Base-by-base conservation (phyloP, 1,139 yeast species). In the Ogataea hybrid region DNA sequence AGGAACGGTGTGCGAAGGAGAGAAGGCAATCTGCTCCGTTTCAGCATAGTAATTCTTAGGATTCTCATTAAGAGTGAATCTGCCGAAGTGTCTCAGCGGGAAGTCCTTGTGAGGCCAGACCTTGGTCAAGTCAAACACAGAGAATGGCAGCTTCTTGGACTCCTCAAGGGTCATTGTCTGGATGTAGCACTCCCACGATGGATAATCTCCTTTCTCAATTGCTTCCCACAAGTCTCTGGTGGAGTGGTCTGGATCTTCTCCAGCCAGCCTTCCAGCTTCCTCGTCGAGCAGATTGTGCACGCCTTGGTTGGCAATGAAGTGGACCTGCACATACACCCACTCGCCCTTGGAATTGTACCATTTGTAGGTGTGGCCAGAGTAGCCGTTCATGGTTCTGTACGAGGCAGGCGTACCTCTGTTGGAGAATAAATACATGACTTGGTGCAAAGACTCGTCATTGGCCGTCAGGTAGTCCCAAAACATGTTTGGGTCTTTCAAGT, bases 1-100 rank as follows among this genome's bases (percentile, higher is more conserved):
- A 44, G 95, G 95, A 44, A 86, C 87, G 28, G 89, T 78, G 67
- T 86, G 88, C 31, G 89, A 76, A 48, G 95, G 95, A 36, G 89
- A 73, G 68, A 85, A 84, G 11, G 90, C 90, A 51, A 84, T 83
- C 67, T 83, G 90, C 67, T 84, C 92, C 57, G 82, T 81, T 63
- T 84, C 90, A 54, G 88, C 88, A 67, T 82, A 83, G 69, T 82
- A 84, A 67, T 84, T 84, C 64, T 77, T 69, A 51, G 89, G 86
- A 69, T 84, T 84, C 65, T 77, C 79, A 68, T 84, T 81, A 59
- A 84, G 71, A 25, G 75, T 73, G 52, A 84, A 71, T 66, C 77
- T 76, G 62, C 90, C 92, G 63, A 84, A 81, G 58, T 75, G 75
- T 67, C 89, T 77, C 65, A 84, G 63, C 59, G 92, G 92, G 72